Conservation (phyloP, 306 rosid species). For the Vigna reflexopilosa region DNA sequence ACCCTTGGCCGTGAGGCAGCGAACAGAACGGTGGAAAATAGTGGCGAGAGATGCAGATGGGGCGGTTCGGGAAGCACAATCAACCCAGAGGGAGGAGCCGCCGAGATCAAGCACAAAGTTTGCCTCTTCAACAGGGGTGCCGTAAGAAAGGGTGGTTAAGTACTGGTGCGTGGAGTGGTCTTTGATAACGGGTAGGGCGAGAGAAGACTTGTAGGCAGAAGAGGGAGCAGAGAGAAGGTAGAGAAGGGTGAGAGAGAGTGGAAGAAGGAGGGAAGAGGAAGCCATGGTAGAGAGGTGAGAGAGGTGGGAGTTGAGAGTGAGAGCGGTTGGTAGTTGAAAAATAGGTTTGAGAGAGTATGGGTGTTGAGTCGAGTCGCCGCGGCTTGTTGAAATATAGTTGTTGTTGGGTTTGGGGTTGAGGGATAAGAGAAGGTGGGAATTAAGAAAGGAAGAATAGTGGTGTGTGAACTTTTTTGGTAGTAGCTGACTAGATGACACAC, state of each 20-base stretch:
- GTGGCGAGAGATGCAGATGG: constrained; percentile 50
- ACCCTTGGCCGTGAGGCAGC: constrained; percentile 60
- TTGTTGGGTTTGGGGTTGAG: background rate
- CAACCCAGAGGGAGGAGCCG: constrained; percentile 59
- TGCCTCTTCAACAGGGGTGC: constrained; percentile 52
- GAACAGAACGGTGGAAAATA: constrained; percentile 59
- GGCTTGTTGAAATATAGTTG: constrained; percentile 21
- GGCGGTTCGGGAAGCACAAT: constrained; percentile 41
- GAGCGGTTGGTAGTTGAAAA: constrained; percentile 37
- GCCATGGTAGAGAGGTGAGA: background rate
- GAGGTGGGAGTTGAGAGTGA: background rate
- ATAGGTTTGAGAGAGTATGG: background rate
- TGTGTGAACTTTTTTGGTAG: background rate
- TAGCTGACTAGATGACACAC: constrained; percentile 49
- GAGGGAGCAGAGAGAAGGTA: constrained; percentile 4
- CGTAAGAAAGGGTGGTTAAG: constrained; percentile 53
- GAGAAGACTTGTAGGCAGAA: background rate
- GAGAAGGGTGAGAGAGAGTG: background rate
- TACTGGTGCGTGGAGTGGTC: constrained; percentile 65
- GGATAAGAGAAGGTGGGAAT: constrained; percentile 16
- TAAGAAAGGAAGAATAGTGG: background rate
- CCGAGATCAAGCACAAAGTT: constrained; percentile 68
- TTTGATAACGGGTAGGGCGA: constrained; percentile 49
- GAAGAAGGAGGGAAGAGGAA: background rate
- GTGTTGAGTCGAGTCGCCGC: constrained; percentile 52